These are phyloP conservation scores for Aeschynomene evenia DNA, from an alignment of 306 rosid species.

Conservation along the genomic window DNA sequence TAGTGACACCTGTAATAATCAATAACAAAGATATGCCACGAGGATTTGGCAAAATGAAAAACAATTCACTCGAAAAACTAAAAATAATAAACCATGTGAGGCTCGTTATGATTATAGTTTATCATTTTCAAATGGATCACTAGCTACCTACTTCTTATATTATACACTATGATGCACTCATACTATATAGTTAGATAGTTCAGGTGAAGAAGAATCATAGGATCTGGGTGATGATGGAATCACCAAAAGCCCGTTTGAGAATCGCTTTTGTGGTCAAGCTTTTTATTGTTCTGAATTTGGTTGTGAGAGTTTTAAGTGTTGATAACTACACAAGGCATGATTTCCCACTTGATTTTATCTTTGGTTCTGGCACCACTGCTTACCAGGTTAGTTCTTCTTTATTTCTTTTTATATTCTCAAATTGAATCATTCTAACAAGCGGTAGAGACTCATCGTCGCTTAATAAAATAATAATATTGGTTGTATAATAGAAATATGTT, in stretches of 20 bases:
- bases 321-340: constrained; percentile 47
- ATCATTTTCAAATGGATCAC: too few relatives aligned
- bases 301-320: not conserved
- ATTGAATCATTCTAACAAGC: not conserved
- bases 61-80: too few relatives aligned
- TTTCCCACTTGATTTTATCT: constrained; percentile 56
- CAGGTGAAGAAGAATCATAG: not conserved
- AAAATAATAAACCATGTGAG: too few relatives aligned
- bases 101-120: too few relatives aligned
- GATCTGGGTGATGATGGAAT: not conserved
- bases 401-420: not conserved
- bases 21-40: too few relatives aligned
- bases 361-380: constrained; percentile 76
- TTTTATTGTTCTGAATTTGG: constrained; percentile 15
- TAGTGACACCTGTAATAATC: too few relatives aligned
- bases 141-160: too few relatives aligned
- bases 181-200: not conserved
- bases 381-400: constrained; percentile 67
- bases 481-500: too few relatives aligned
- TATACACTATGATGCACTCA: not conserved
- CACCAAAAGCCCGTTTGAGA: not conserved
- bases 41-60: too few relatives aligned
- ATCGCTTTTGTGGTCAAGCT: not conserved
- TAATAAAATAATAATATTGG: too few relatives aligned
- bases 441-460: too few relatives aligned